These are phyloP conservation scores for Ceratocystis destructans DNA, from an alignment of 2,329 filamentous ascomycete species.

Conservation along the genomic window DNA sequence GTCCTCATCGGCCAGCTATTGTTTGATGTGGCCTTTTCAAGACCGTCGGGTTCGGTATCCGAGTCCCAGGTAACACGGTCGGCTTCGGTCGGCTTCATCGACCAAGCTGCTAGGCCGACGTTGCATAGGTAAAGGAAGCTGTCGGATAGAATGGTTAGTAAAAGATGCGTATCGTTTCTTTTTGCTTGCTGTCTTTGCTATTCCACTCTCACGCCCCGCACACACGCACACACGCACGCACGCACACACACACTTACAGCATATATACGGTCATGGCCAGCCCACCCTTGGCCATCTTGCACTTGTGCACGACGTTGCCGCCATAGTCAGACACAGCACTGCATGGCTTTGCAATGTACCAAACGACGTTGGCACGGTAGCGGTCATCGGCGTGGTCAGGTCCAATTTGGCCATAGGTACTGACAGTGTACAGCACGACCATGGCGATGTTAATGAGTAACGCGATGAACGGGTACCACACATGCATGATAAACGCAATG, in stretches of 20 bases:
- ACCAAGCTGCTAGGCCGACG: slow-evolving; percentile 42
- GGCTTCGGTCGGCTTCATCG: slow-evolving; percentile 42
- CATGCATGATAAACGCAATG: slow-evolving; percentile 54
- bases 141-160: slow-evolving; percentile 1
- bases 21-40: slow-evolving; percentile 22
- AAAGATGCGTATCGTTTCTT: neutral
- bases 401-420: slow-evolving; percentile 56
- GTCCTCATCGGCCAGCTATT: slow-evolving; percentile 45
- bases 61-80: slow-evolving; percentile 31
- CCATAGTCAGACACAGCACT: slow-evolving; percentile 14
- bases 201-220: too few species aligned
- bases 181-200: too few species aligned
- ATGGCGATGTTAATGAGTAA: slow-evolving; percentile 44
- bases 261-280: slow-evolving; percentile 53
- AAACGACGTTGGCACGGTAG: slow-evolving; percentile 49
- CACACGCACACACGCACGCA: too few species aligned
- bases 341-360: slow-evolving; percentile 65
- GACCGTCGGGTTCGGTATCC: slow-evolving; percentile 31
- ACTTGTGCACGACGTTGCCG: slow-evolving; percentile 41
- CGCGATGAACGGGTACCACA: slow-evolving; percentile 54
- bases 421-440: slow-evolving; percentile 48
- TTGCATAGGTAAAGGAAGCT: slow-evolving; percentile 14
- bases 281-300: slow-evolving; percentile 52
- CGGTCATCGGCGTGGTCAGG: slow-evolving; percentile 56
- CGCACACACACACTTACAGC: slow-evolving; percentile 44